Conservation (phyloP, 805 yeast genomes). For the Candida nonsorbophila region DNA sequence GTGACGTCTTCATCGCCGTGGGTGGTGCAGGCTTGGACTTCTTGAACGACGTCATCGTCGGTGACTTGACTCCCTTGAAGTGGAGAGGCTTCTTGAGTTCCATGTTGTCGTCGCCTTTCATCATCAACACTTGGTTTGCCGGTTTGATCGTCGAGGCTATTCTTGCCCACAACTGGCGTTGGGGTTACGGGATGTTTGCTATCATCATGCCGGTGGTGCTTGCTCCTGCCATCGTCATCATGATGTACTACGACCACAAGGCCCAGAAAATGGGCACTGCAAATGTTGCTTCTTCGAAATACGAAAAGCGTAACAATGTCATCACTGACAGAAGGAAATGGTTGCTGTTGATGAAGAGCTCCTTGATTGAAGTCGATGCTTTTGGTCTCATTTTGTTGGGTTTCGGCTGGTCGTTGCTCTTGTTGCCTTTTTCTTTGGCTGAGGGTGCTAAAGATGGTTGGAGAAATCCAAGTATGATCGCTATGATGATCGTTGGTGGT, state of each 20-base stretch:
- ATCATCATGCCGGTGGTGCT: slow-evolving; percentile 38
- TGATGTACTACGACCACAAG: slow-evolving; percentile 25
- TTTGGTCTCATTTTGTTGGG: slow-evolving; percentile 33
- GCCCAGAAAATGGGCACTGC: slow-evolving; percentile 16
- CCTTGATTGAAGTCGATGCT: slow-evolving; percentile 31
- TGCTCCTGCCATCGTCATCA: slow-evolving; percentile 24
- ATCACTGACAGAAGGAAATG: slow-evolving; percentile 1
- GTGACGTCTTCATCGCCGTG: slow-evolving; percentile 14
- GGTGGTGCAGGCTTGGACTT: slow-evolving; percentile 17
- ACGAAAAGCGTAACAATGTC: slow-evolving; percentile 1
- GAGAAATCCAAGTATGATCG: slow-evolving; percentile 36
- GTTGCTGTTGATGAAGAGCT: slow-evolving; percentile 5
- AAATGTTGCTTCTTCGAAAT: slow-evolving; percentile 2
- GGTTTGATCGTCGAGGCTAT: slow-evolving; percentile 32
- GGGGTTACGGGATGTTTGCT: slow-evolving; percentile 50
- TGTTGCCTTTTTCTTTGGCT: slow-evolving; percentile 34
- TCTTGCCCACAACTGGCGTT: slow-evolving; percentile 39
- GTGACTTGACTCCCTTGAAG: slow-evolving; percentile 19
- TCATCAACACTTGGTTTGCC: slow-evolving; percentile 39
- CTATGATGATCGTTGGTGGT: slow-evolving; percentile 38
- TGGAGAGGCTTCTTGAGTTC: slow-evolving; percentile 17
- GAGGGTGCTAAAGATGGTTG: slow-evolving; percentile 25
- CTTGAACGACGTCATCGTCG: slow-evolving; percentile 14
- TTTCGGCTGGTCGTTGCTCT: slow-evolving; percentile 31
- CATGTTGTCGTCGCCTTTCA: slow-evolving; percentile 29